Percentiles rank a stretch among this genome's conserved stretches.
Conservation (phyloP, 2,329 filamentous ascomycete genomes). For the Arthrobotrys iridis region DNA sequence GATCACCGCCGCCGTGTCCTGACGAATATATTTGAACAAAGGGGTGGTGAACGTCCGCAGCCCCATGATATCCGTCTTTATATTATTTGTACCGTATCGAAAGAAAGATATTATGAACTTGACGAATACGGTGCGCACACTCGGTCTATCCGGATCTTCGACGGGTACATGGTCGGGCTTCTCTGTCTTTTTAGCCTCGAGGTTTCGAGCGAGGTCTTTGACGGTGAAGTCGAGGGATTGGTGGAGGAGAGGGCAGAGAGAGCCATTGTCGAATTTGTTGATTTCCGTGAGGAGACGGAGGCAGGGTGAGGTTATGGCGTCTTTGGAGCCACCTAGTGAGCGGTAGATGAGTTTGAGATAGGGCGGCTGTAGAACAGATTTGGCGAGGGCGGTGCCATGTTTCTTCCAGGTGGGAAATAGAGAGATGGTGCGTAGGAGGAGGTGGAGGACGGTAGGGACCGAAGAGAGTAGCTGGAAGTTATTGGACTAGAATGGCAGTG, state of each 20-base stretch:
- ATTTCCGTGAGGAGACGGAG: slow-evolving; percentile 85
- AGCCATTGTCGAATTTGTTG: slow-evolving; percentile 85
- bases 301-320: slow-evolving; percentile 87
- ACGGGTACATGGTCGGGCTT: slow-evolving; percentile 68
- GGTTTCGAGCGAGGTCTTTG: slow-evolving; percentile 80
- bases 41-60: slow-evolving; percentile 75
- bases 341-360: slow-evolving; percentile 83
- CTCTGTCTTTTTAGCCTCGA: slow-evolving; percentile 68
- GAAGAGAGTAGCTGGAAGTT: slow-evolving; percentile 83
- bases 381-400: slow-evolving; percentile 80
- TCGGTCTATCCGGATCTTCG: slow-evolving; percentile 76
- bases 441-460: slow-evolving; percentile 80
- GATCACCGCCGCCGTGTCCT: slow-evolving; percentile 79
- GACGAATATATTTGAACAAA: slow-evolving; percentile 78
- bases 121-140: slow-evolving; percentile 82
- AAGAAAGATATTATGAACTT: slow-evolving; percentile 82
- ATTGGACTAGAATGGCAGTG: slow-evolving; percentile 63
- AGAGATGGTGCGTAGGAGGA: slow-evolving; percentile 82
- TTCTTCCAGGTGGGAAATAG: slow-evolving; percentile 77
- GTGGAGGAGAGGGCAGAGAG: slow-evolving; percentile 79
- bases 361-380: slow-evolving; percentile 80
- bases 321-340: slow-evolving; percentile 82
- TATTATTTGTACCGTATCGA: slow-evolving; percentile 77
- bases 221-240: slow-evolving; percentile 80
- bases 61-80: slow-evolving; percentile 82